Evolutionary conservation across 1,139 yeast species (phyloP), one percentile per base, ranked within the genome.

Genomic region (Hyphopichia buzzinii): DNA sequence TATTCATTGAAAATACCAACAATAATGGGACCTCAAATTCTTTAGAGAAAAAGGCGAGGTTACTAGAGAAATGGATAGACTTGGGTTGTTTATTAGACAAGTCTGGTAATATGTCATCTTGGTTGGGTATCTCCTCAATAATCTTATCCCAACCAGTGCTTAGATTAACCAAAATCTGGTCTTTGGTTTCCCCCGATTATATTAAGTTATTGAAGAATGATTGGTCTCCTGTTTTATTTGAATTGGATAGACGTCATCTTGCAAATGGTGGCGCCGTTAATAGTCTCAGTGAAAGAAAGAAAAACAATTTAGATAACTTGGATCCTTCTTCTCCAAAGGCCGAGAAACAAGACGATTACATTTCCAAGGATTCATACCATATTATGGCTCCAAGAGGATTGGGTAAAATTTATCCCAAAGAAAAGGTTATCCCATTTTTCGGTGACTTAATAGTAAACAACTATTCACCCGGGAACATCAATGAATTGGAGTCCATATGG

Each of bases 161-260:
- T 40, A 73, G 98, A 44, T 65, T 92, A 35, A 67, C 77, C 19
- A 75, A 77, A 43, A 74, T 89, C 3, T 92, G 98, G 98, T 67
- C 84, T 8, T 66, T 72, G 39, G 87, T 90, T 3, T 77, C 86
- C 10, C 69, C 73, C 12, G 77, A 76, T 26, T 71, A 78, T 34
- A 63, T 87, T 37, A 80, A 78, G 42, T 65, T 79, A 4, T 77
- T 89, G 30, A 77, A 82, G 35, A 81, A 81, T 40, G 95, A 86
- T 50, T 92, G 97, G 97, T 88, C 95, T 0, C 96, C 95, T 1
- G 95, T 92, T 17, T 81, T 89, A 19, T 88, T 86, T 60, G 97
- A 90, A 54, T 68, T 90, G 31, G 95, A 88, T 47, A 72, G 95
- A 51, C 74, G 95, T 46, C 74, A 81, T 35, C 68, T 84, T 60